Percentiles rank a stretch among this genome's conserved stretches.
These are phyloP conservation scores for Lachnum nothofagi DNA, from an alignment of 2,329 filamentous ascomycete genomes.

Conservation along the genomic window DNA sequence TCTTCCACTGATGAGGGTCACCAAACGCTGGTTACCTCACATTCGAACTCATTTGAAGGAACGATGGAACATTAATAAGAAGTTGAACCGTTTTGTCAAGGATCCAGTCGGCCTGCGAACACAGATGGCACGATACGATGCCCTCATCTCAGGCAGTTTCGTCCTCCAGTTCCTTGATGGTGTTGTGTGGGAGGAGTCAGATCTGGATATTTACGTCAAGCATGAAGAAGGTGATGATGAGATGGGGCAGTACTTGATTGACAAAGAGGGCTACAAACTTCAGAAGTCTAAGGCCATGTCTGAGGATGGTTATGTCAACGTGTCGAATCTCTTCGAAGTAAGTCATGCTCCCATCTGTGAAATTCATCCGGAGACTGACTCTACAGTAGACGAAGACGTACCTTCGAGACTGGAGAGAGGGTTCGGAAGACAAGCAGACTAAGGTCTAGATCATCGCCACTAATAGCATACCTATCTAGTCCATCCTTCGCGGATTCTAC, in stretches of 20 bases:
- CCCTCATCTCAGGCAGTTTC: conserved; percentile 4
- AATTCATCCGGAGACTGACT: too few species aligned
- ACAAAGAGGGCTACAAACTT: not conserved
- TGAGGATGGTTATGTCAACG: not conserved
- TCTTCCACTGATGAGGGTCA: not conserved
- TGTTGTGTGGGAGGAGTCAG: conserved; percentile 10
- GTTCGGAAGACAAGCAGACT: not conserved
- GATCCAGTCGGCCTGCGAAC: conserved; percentile 3
- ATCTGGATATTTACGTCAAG: conserved; percentile 11
- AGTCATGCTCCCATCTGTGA: too few species aligned
- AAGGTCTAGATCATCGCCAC: not conserved
- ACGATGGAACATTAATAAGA: conserved; percentile 9
- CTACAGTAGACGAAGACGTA: not conserved
- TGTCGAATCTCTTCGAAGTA: not conserved
- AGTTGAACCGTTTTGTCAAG: conserved; percentile 7
- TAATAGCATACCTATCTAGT: not conserved
- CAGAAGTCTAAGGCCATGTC: not conserved
- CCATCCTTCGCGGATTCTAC: conserved; percentile 7
- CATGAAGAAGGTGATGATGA: not conserved
- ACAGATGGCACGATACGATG: conserved; percentile 1
- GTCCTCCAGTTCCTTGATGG: conserved; percentile 10
- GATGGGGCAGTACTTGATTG: not conserved
- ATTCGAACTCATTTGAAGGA: not conserved
- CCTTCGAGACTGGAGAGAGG: not conserved
- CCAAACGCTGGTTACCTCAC: not conserved